Evolutionary conservation across 768 basidiomycete species (phyloP).

Genomic region (Gloeophyllum trabeum): DNA sequence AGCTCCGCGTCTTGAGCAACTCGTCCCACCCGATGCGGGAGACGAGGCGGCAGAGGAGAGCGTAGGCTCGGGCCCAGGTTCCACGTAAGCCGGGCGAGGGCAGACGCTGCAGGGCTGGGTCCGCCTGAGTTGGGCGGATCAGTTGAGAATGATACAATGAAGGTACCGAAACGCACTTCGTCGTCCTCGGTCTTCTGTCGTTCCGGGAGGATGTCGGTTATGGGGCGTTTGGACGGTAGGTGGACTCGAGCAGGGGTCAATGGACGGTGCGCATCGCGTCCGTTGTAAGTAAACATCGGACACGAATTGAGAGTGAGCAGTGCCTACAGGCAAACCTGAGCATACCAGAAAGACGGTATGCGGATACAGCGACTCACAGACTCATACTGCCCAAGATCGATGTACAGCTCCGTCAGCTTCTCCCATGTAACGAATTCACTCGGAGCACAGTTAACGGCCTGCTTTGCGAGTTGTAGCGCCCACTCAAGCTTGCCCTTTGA

Average conservation of each 20-base stretch:
- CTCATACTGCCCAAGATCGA: constrained; percentile 82
- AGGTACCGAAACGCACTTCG: constrained; percentile 34
- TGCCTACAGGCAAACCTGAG: constrained; percentile 28
- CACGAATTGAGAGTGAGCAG: constrained; percentile 95
- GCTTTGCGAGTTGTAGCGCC: constrained; percentile 84
- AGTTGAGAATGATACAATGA: not conserved
- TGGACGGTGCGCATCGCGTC: constrained; percentile 83
- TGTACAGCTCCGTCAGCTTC: constrained; percentile 90
- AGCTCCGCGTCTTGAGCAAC: constrained; percentile 85
- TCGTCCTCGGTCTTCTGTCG: constrained; percentile 75
- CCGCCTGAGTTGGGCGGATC: constrained; percentile 43
- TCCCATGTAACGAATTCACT: constrained; percentile 99
- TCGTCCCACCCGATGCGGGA: constrained; percentile 98
- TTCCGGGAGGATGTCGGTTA: constrained; percentile 86
- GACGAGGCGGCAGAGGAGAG: constrained; percentile 82
- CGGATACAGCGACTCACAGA: constrained; percentile 24
- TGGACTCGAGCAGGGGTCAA: constrained; percentile 74
- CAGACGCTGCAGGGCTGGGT: constrained; percentile 86
- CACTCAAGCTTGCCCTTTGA: constrained; percentile 77
- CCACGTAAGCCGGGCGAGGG: constrained; percentile 92
- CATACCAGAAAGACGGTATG: not conserved
- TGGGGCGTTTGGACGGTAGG: constrained; percentile 75
- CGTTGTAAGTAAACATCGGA: constrained; percentile 99
- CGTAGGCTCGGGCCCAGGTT: constrained; percentile 92
- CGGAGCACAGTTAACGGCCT: constrained; percentile 97